Base-by-base conservation (phyloP, 2,329 filamentous ascomycete species). In the Colletotrichum spinosum region DNA sequence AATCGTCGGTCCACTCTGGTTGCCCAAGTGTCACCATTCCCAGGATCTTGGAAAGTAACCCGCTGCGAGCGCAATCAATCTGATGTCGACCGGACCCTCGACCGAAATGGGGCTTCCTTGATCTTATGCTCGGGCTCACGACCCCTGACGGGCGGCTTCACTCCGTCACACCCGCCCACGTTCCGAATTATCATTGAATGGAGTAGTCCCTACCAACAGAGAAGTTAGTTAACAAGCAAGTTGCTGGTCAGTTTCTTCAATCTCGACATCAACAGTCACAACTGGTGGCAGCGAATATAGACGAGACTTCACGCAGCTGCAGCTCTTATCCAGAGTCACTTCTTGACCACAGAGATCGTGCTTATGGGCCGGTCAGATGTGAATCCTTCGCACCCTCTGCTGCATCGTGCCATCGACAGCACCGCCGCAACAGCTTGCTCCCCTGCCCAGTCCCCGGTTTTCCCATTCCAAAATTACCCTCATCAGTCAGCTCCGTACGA, bases 401-500 rank as follows among this genome's bases (percentile, higher is more conserved):
- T 25, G 25, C 25, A 25, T 25, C 25, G 25, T 25, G 25, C 25
- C 25, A 25, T 25, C 25, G 25, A 25, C 25, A 25, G 25, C 25
- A 25, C 10, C n/a, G 15, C 38, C 11, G 12, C 37, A 25, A 50
- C 46, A 58, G 46, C 55, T 48, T 50, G 4, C n/a, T 46, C 42
- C 55, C 49, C 56, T 50, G 55, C 13, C 15, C 35, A 42, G 55
- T 33, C 45, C 45, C 55, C 55, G 37, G 55, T 49, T 50, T 50
- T 49, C 1, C 17, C 25, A 25, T 25, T 25, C 25, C 25, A 25
- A 25, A 25, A 25, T 39, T 57, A 45, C 55, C 55, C 49, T 38
- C 45, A 49, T 17, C 49, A 50, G 55, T 56, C 42, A 12, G 49
- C 50, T 38, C 55, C 60, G 55, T 54, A 45, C 49, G 50, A 60